phyloP scores from a whole-genome alignment of 2,329 filamentous ascomycete species.

The Xylaria sp. region DNA sequence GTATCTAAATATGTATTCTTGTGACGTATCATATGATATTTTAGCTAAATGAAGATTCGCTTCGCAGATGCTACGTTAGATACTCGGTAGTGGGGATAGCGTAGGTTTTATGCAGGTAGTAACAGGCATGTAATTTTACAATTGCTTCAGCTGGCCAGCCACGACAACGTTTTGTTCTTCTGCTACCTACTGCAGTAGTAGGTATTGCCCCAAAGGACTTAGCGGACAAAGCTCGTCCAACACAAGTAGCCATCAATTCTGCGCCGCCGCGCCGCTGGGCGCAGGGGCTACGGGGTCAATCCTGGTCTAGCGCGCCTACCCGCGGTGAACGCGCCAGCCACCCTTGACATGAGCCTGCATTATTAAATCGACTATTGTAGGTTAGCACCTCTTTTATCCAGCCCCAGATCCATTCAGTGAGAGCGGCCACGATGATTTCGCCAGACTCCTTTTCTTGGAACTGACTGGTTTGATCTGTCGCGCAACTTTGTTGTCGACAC shows the following conservation, averaged over 20 bases:
- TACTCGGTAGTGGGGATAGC: neutral
- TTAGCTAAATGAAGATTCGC: constrained; percentile 10
- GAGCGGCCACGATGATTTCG: constrained; percentile 30
- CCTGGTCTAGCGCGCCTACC: constrained; percentile 30
- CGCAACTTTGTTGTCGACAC: constrained; percentile 20
- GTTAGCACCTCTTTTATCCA: constrained; percentile 19
- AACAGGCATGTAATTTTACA: constrained; percentile 8
- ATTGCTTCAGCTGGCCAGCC: constrained; percentile 15
- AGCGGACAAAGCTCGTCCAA: constrained; percentile 4
- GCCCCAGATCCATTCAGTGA: constrained; percentile 22
- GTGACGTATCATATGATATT: constrained; percentile 7
- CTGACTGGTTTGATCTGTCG: constrained; percentile 28
- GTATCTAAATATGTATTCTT: neutral
- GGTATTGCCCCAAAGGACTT: constrained; percentile 15
- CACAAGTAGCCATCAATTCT: constrained; percentile 1
- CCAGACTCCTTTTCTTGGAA: constrained; percentile 39
- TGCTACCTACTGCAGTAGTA: neutral
- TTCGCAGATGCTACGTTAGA: neutral
- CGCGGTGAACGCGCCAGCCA: constrained; percentile 25
- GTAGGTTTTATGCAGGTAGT: constrained; percentile 1
- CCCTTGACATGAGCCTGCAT: constrained; percentile 35
- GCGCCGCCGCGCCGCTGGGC: neutral
- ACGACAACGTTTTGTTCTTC: neutral
- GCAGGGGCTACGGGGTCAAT: constrained; percentile 25
- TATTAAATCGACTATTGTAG: constrained; percentile 13